Conservation (phyloP, 2,329 filamentous ascomycete genomes). For the Cordyceps cateniannulata region DNA sequence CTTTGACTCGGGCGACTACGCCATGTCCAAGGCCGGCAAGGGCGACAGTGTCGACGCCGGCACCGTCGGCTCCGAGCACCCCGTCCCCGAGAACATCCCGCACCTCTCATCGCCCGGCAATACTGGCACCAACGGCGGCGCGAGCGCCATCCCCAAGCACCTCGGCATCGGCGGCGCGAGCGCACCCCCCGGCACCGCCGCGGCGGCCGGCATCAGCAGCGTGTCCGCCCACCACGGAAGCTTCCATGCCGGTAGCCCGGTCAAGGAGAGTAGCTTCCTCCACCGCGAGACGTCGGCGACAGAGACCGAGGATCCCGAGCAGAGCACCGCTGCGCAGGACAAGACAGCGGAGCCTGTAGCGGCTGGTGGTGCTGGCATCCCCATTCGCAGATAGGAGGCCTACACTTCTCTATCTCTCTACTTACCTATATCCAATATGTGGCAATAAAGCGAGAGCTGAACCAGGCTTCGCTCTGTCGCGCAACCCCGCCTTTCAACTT, state of each 20-base stretch:
- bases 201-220: conserved; percentile 14
- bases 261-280: conserved; percentile 86
- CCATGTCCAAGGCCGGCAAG: conserved; percentile 95
- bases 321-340: background rate
- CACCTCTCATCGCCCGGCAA: conserved; percentile 67
- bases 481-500: background rate
- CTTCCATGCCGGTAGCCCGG: conserved; percentile 65
- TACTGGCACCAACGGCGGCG: conserved; percentile 25
- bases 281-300: conserved; percentile 71
- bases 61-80: conserved; percentile 89
- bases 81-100: conserved; percentile 89
- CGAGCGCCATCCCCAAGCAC: conserved; percentile 12
- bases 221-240: conserved; percentile 23
- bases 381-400: conserved; percentile 52
- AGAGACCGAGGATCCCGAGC: conserved; percentile 16
- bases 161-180: conserved; percentile 30
- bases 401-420: background rate
- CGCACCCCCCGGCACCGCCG: conserved; percentile 22
- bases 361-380: conserved; percentile 34
- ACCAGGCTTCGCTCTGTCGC: background rate
- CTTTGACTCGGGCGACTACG: conserved; percentile 95
- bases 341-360: background rate
- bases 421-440: background rate
- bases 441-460: background rate
- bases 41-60: conserved; percentile 90